phyloP scores from a whole-genome alignment of 805 yeast species.

The Kregervanrija delftensis region DNA sequence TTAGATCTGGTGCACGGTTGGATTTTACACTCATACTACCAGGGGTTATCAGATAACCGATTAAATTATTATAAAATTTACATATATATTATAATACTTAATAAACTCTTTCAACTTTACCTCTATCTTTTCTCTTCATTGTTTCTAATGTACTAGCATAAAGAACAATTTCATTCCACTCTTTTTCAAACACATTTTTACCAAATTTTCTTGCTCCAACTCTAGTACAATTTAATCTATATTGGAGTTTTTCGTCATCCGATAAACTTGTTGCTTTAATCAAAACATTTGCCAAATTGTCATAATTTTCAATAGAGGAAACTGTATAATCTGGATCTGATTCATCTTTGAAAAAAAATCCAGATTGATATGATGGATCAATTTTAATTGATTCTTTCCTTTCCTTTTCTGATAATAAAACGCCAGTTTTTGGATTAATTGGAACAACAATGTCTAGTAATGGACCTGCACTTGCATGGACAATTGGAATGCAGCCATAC shows the following conservation, averaged over 20 bases:
- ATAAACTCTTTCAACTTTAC: conserved; percentile 26
- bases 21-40: too few relatives aligned
- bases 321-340: conserved; percentile 62
- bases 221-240: conserved; percentile 17
- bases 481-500: conserved; percentile 80
- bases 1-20: too few relatives aligned
- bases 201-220: conserved; percentile 25
- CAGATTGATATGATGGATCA: conserved; percentile 39
- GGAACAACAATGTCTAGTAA: conserved; percentile 74
- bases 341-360: conserved; percentile 69
- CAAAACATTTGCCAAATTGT: conserved; percentile 44
- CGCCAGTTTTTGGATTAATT: conserved; percentile 30
- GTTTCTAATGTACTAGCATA: conserved; percentile 14
- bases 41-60: too few relatives aligned
- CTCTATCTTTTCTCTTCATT: conserved; percentile 16
- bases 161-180: conserved; percentile 17
- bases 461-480: conserved; percentile 96
- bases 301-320: conserved; percentile 12
- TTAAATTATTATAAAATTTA: too few relatives aligned
- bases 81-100: conserved; percentile 4
- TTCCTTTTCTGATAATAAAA: conserved; percentile 11
- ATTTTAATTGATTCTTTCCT: not conserved
- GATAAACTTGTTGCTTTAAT: conserved; percentile 20
- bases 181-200: conserved; percentile 14
- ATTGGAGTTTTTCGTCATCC: conserved; percentile 6